Evolutionary conservation across 345 rosid genomes (phyloP).

Genomic region (Lepidium africanum): DNA sequence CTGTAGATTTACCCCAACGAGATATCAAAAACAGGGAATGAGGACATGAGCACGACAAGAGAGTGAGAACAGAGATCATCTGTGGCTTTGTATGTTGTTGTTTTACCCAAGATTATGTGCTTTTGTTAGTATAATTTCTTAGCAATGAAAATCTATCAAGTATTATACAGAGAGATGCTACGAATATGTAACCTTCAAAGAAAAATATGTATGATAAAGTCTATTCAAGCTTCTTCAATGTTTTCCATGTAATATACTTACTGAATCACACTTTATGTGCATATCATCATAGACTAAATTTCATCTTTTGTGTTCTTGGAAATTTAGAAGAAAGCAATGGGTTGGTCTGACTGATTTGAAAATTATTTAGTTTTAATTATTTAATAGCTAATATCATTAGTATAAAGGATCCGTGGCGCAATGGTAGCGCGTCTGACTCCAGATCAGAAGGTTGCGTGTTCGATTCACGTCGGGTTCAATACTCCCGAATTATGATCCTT

Average conservation of each 20-base stretch:
- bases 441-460: slow-evolving; percentile 99
- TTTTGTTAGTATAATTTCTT: background rate
- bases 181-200: background rate
- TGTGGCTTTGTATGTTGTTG: background rate
- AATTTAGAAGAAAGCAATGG: too few species aligned
- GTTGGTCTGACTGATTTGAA: too few species aligned
- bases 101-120: background rate
- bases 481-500: slow-evolving; percentile 7
- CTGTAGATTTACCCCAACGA: slow-evolving; percentile 20
- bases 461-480: slow-evolving; percentile 95
- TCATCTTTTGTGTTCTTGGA: background rate
- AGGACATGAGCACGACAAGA: background rate
- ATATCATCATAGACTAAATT: background rate
- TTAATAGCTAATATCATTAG: rapidly evolving
- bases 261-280: background rate
- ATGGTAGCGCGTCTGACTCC: slow-evolving; percentile 99
- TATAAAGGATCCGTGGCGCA: slow-evolving; percentile 80
- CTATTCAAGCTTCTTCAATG: background rate
- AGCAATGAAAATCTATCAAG: background rate
- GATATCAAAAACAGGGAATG: background rate
- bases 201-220: background rate
- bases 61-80: background rate
- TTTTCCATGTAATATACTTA: background rate
- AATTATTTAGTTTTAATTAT: too few species aligned
- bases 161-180: background rate